Conservation (phyloP, 225 moss, liverwort and hornwort species). For the Anthoceros angustus region DNA sequence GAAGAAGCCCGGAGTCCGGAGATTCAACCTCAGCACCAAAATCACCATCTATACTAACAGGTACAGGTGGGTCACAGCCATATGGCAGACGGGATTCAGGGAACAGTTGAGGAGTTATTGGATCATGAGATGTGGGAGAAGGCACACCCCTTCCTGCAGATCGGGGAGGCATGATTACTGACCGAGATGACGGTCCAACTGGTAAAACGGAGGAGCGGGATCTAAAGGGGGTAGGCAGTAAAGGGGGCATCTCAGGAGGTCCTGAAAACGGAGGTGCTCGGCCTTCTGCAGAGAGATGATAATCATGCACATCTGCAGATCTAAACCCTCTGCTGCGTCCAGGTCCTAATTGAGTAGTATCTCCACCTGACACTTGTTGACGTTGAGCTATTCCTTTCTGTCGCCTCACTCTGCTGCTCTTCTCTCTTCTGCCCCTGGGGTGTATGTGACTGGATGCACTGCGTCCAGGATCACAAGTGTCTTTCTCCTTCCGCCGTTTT, state of each 20-base stretch:
- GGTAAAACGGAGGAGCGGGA: not conserved
- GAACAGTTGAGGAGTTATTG: constrained; percentile 9
- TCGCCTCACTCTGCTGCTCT: not conserved
- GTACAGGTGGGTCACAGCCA: not conserved
- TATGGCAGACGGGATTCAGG: not conserved
- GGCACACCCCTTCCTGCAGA: constrained; percentile 5
- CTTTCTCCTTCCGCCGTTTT: constrained; percentile 7
- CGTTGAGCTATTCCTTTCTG: no score
- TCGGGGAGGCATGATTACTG: constrained; percentile 9
- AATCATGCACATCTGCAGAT: no score
- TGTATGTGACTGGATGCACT: not conserved
- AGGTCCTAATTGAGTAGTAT: no score
- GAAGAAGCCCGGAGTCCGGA: not conserved
- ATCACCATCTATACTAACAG: constrained; percentile 4
- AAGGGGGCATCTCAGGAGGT: not conserved
- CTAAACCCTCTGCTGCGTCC: no score
- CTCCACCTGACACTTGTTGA: no score
- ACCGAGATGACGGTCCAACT: not conserved
- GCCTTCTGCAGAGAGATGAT: no score
- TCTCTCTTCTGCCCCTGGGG: not conserved
- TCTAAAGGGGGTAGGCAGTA: not conserved
- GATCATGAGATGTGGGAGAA: constrained; percentile 8
- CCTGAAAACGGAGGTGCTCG: not conserved
- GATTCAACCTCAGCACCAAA: not conserved
- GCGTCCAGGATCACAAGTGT: not conserved